Base-by-base conservation (phyloP, 2,329 filamentous ascomycete species). In the Alternaria novae-zelandiae region DNA sequence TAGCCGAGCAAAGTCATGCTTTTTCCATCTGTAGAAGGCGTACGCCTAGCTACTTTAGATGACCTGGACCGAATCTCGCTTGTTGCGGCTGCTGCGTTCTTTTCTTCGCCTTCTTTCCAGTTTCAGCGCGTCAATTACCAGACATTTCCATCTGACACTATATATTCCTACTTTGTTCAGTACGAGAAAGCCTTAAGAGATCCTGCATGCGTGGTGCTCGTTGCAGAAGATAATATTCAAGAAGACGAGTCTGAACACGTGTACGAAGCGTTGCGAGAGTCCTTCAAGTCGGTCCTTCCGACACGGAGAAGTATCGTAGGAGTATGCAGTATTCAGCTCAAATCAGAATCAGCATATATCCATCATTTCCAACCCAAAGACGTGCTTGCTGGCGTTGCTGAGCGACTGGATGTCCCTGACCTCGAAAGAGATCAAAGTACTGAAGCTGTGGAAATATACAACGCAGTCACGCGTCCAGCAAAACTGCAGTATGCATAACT, bases 1-100 rank as follows among this genome's bases (percentile, higher is more conserved):
- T 30, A 49, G 12, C n/a, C 20, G 21, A 21, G 25, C 47, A 59
- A 45, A 54, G 70, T 71, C 66, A 46, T 63, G 9, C 54, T 64
- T 47, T 23, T 67, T 41, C 68, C 72, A 17, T 26, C 54, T 44
- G 63, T 72, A 25, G 61, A 72, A 17, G 59, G 64, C 44, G 61
- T 74, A n/a, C 71, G 72, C 13, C 53, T 73, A n/a, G 74, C 72
- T 6, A 75, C 67, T 9, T 23, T 61, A 15, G 56, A 68, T 7
- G 73, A 77, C 41, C 51, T 77, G 46, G 45, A 57, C 51, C 70
- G 73, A 36, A 74, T 77, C 49, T 70, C 73, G 5, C 63, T 69
- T 10, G 74, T 77, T 25, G 74, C 73, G 32, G 71, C 74, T 13
- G 70, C 74, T 17, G 71, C 73, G 23, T 77, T 77, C 63, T 76